Evolutionary conservation across 1,284 basidiomycete species (phyloP).

Genomic region (Neonothopanus nambi): DNA sequence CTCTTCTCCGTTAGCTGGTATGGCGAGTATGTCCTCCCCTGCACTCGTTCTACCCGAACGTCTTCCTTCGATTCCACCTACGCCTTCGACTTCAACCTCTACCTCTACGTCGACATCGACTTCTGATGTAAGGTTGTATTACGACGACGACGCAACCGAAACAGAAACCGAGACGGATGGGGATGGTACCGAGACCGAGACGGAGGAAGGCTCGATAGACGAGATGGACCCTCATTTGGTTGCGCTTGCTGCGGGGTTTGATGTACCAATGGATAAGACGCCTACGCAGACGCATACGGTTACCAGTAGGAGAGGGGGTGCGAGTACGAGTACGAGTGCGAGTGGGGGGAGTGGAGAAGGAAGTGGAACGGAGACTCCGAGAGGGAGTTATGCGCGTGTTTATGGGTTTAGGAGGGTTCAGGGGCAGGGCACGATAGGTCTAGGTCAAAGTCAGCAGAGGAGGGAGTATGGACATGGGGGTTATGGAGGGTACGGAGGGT

Average conservation of each 20-base stretch:
- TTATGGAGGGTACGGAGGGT: no score
- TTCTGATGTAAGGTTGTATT: neutral
- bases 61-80: no score
- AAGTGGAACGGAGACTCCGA: neutral
- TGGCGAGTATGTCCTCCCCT: no score
- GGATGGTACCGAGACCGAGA: conserved; percentile 4
- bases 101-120: neutral
- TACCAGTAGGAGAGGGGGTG: no score
- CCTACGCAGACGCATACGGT: conserved; percentile 4
- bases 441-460: no score
- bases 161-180: neutral
- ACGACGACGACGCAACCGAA: no score
- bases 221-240: conserved; percentile 6
- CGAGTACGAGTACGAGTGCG: neutral
- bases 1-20: no score
- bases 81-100: neutral
- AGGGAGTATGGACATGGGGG: no score
- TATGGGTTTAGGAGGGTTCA: no score
- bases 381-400: conserved; percentile 8
- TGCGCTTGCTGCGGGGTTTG: conserved; percentile 6
- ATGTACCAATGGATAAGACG: neutral
- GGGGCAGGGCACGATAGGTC: no score
- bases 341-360: neutral
- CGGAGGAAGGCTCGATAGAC: conserved; percentile 1
- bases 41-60: no score